Percentiles rank a stretch among this genome's conserved stretches.
phyloP scores from a whole-genome alignment of 2,329 filamentous ascomycete genomes.

The Epichloe baconii region DNA sequence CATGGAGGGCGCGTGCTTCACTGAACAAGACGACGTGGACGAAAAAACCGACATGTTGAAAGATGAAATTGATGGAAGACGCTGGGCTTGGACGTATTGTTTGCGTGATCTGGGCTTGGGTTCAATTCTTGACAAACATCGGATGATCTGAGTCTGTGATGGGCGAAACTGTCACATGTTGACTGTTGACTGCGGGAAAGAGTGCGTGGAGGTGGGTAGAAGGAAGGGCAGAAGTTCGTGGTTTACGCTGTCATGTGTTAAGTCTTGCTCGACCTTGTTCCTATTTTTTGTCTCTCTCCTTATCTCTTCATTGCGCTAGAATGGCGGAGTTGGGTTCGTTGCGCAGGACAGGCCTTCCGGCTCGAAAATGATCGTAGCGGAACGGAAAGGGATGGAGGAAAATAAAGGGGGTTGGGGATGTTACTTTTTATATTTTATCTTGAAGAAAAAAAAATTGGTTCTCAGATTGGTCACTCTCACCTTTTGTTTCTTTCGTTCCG shows the following conservation, averaged over 20 bases:
- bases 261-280: conserved; percentile 6
- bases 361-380: conserved; percentile 12
- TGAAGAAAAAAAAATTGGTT: not conserved
- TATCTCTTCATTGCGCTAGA: conserved; percentile 15
- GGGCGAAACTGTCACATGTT: not conserved
- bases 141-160: not conserved
- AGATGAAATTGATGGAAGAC: not conserved
- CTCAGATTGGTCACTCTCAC: not conserved
- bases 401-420: not conserved
- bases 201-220: not conserved
- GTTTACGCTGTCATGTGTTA: conserved; percentile 7
- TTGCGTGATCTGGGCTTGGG: not conserved
- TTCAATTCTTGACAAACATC: not conserved
- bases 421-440: not conserved
- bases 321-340: conserved; percentile 14
- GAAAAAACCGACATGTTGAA: not conserved
- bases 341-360: conserved; percentile 7
- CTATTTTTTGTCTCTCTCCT: conserved; percentile 8
- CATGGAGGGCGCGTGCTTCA: not conserved
- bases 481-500: no score
- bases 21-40: not conserved
- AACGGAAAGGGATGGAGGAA: conserved; percentile 8
- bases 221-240: not conserved
- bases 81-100: not conserved
- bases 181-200: not conserved